These are phyloP conservation scores for Alternaria arborescens DNA, from an alignment of 2,329 filamentous ascomycete genomes.

Conservation along the genomic window DNA sequence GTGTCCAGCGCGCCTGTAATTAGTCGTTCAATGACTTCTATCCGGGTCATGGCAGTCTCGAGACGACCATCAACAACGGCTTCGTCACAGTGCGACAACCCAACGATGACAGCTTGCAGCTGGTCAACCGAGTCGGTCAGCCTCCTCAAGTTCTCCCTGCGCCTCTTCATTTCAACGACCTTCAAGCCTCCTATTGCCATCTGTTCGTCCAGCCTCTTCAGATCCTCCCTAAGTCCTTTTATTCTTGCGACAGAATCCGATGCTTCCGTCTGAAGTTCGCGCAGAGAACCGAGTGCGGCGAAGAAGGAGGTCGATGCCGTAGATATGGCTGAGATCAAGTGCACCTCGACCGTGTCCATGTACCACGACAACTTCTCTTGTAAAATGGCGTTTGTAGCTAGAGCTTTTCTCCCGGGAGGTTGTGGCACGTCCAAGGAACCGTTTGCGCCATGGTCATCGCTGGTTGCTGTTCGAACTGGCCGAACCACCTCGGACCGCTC, in stretches of 20 bases:
- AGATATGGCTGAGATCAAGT: conserved; percentile 95
- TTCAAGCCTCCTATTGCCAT: conserved; percentile 86
- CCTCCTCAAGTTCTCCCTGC: conserved; percentile 84
- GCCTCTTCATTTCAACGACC: conserved; percentile 81
- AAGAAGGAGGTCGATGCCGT: conserved; percentile 97
- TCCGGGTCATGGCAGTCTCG: conserved; percentile 78
- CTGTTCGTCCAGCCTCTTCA: conserved; percentile 82
- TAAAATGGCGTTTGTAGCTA: conserved; percentile 95
- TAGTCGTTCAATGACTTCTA: conserved; percentile 80
- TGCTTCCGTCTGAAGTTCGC: conserved; percentile 90
- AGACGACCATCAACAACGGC: conserved; percentile 85
- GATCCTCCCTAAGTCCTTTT: conserved; percentile 78
- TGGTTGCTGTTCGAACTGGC: conserved; percentile 58
- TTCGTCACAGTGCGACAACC: conserved; percentile 77
- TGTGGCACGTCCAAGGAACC: conserved; percentile 66
- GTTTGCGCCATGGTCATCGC: conserved; percentile 66
- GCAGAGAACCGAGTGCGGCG: conserved; percentile 86
- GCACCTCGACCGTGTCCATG: conserved; percentile 98
- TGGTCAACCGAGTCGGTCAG: conserved; percentile 85
- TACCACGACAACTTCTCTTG: conserved; percentile 99
- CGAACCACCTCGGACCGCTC: conserved; percentile 96
- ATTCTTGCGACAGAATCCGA: conserved; percentile 90
- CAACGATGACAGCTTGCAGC: conserved; percentile 78
- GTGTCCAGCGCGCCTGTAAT: conserved; percentile 74
- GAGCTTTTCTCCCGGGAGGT: conserved; percentile 73